Base-by-base conservation (phyloP, 1,139 yeast genomes). In the Hyphopichia pseudoburtonii region DNA sequence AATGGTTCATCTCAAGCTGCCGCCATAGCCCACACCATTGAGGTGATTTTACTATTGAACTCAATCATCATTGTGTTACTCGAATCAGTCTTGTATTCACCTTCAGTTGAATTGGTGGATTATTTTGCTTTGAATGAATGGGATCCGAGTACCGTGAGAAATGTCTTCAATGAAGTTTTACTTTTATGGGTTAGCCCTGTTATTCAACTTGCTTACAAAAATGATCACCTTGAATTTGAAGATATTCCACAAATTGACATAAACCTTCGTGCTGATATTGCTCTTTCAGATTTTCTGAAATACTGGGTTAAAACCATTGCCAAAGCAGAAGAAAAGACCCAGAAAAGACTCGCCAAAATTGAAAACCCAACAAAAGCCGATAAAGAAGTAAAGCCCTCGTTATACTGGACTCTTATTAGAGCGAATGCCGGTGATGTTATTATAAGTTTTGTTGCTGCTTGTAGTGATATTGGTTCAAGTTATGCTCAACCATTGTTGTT, bases 21-120 rank as follows among this genome's bases (percentile, higher is more conserved):
- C 46, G 9, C 11, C 5, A n/a, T n/a, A n/a, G 29, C 45, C 17
- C 25, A 42, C 29, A 45, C 50, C 17, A 27, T 57, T 34, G 66
- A 60, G 38, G 34, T 52, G 2, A 34, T 48, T 2, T 24, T 48
- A 8, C 37, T 54, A 2, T 28, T 57, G 14, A 70, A 69, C 41
- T 51, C 74, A 2, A 4, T 60, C 0, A 41, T 51, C 2, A 56
- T 77, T n/a, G 62, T 70, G 17, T 21, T 57, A 1, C 56, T 76
- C 22, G 77, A 76, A 43, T 44, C 57, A 5, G 48, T 47, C 18
- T 51, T 50, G 29, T 80, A 68, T 48, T 44, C 52, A 11, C 82
- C 84, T 4, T 67, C 75, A 6, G 52, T 54, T 5, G 78, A 76
- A 45, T 60, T 78, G 26, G 35, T 51, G 4, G 68, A 66, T 4